Evolutionary conservation across 371 early-diverging fungal genomes (phyloP).

Genomic region (Lichtheimia hyalospora): DNA sequence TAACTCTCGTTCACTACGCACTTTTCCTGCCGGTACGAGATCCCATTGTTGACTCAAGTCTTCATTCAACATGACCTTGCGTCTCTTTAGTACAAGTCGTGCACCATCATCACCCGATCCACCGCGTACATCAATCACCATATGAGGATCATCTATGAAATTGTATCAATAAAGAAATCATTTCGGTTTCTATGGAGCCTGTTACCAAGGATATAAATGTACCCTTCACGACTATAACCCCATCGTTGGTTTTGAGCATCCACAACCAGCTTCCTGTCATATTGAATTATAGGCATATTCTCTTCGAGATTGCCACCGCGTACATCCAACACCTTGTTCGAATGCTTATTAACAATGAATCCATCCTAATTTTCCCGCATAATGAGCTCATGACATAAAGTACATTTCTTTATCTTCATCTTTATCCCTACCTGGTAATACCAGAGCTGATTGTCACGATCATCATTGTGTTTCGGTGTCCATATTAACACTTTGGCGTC

Average conservation of each 20-base stretch:
- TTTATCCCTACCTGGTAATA: constrained; percentile 34
- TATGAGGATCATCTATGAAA: constrained; percentile 38
- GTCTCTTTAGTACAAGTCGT: constrained; percentile 31
- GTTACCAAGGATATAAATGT: constrained; percentile 24
- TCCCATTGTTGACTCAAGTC: constrained; percentile 44
- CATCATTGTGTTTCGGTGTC: constrained; percentile 47
- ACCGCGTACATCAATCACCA: constrained; percentile 45
- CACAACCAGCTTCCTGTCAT: constrained; percentile 37
- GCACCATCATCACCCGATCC: constrained; percentile 34
- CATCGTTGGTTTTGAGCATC: constrained; percentile 49
- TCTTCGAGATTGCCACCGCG: constrained; percentile 40
- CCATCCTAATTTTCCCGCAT: constrained; percentile 25
- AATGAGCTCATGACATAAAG: background rate
- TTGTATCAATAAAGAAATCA: no score
- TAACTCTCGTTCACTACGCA: constrained; percentile 38
- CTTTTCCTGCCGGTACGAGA: constrained; percentile 43
- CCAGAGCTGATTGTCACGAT: constrained; percentile 51
- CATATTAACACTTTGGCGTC: constrained; percentile 46
- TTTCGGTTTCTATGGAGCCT: no score
- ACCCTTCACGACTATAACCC: constrained; percentile 42
- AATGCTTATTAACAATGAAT: constrained; percentile 40
- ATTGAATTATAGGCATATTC: constrained; percentile 40
- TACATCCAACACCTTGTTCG: constrained; percentile 43
- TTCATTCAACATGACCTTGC: constrained; percentile 27
- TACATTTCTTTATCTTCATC: background rate